phyloP scores from a whole-genome alignment of 2,329 filamentous ascomycete species.

The Cercospora brassicicola region DNA sequence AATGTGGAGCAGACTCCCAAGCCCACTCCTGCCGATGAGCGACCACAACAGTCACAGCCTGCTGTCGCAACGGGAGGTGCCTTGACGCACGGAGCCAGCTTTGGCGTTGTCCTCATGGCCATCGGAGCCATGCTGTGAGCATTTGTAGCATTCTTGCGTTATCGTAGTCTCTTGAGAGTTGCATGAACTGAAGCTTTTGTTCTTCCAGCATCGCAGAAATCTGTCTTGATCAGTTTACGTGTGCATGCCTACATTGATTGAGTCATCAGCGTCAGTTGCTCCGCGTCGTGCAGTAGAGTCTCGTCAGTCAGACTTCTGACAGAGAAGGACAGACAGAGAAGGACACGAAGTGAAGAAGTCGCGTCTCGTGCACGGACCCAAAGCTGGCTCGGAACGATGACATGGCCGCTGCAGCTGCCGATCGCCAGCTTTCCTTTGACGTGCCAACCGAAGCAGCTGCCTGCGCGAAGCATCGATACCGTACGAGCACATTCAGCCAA shows the following conservation, averaged over 20 bases:
- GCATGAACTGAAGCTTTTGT: not conserved
- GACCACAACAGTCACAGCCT: not conserved
- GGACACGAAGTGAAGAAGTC: not conserved
- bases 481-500: not conserved
- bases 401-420: conserved; percentile 3
- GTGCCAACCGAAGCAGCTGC: not conserved
- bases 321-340: too few species aligned
- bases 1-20: not conserved
- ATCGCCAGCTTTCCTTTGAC: conserved; percentile 13
- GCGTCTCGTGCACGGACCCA: not conserved
- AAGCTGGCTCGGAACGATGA: not conserved
- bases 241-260: not conserved
- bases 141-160: not conserved
- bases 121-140: conserved; percentile 9
- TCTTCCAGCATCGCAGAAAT: not conserved
- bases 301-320: too few species aligned
- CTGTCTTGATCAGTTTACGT: not conserved
- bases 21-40: not conserved
- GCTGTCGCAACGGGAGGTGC: not conserved
- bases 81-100: not conserved
- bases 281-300: not conserved
- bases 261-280: not conserved
- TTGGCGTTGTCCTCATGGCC: conserved; percentile 2
- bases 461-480: not conserved
- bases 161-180: not conserved